phyloP scores from a whole-genome alignment of 495 filamentous ascomycete species.

The Sordaria brevicollis region DNA sequence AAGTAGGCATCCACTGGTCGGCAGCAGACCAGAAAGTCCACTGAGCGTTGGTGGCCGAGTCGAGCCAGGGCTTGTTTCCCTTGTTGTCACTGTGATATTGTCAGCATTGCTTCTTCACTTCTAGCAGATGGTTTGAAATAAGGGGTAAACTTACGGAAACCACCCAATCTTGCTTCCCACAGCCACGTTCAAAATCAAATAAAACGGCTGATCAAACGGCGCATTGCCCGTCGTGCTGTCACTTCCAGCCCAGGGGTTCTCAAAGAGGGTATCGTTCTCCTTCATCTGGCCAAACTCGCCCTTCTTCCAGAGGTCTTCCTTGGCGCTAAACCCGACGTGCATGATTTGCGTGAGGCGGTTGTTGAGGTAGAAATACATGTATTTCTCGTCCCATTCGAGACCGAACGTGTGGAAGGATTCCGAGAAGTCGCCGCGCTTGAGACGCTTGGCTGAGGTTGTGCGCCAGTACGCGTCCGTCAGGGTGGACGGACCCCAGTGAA shows the following conservation, averaged over 20 bases:
- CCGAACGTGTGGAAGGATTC: constrained; percentile 46
- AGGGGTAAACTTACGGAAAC: constrained; percentile 35
- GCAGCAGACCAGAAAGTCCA: constrained; percentile 49
- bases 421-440: constrained; percentile 12
- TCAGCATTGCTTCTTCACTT: too few relatives aligned
- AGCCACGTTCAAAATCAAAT: constrained; percentile 56
- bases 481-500: constrained; percentile 19
- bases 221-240: constrained; percentile 26
- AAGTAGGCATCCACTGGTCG: constrained; percentile 52
- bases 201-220: constrained; percentile 59
- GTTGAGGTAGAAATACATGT: constrained; percentile 58
- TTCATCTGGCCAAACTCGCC: constrained; percentile 47
- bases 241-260: constrained; percentile 23
- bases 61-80: constrained; percentile 55
- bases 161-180: constrained; percentile 57
- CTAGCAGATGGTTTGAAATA: too few relatives aligned
- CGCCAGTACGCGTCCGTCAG: constrained; percentile 13
- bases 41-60: constrained; percentile 35
- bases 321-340: constrained; percentile 42
- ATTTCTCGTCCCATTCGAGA: constrained; percentile 58
- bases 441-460: constrained; percentile 9
- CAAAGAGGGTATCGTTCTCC: constrained; percentile 46
- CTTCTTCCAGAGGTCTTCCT: constrained; percentile 42
- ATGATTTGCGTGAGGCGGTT: constrained; percentile 49
- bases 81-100: constrained; percentile 42